Conservation (phyloP, 768 basidiomycete species). For the Boletellus ananiceps region DNA sequence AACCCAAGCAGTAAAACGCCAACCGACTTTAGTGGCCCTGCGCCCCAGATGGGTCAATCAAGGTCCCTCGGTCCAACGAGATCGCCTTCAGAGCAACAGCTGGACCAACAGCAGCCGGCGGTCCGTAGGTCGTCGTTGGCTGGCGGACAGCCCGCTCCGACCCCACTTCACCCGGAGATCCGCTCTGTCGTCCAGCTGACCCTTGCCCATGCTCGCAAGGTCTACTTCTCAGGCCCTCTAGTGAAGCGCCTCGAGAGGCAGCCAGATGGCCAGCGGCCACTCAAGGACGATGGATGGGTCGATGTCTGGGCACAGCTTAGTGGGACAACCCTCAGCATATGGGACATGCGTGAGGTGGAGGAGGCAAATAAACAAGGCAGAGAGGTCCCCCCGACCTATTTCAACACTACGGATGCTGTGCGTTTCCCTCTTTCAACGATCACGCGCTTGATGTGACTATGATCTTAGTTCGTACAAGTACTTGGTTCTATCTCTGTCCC, state of each 20-base stretch:
- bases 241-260: slow-evolving; percentile 73
- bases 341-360: slow-evolving; percentile 88
- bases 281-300: slow-evolving; percentile 74
- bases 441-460: slow-evolving; percentile 6
- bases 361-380: slow-evolving; percentile 74
- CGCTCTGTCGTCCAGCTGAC: slow-evolving; percentile 73
- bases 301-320: slow-evolving; percentile 89
- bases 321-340: slow-evolving; percentile 84
- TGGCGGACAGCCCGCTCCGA: slow-evolving; percentile 19
- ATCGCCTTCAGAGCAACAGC: slow-evolving; percentile 18
- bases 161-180: slow-evolving; percentile 74
- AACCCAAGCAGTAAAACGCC: slow-evolving; percentile 6
- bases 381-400: slow-evolving; percentile 82
- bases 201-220: slow-evolving; percentile 73
- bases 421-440: slow-evolving; percentile 29
- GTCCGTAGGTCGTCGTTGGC: slow-evolving; percentile 19
- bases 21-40: slow-evolving; percentile 21
- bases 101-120: slow-evolving; percentile 21
- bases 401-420: slow-evolving; percentile 86
- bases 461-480: slow-evolving; percentile 67
- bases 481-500: slow-evolving; percentile 70
- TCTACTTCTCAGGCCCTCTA: slow-evolving; percentile 84
- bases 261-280: slow-evolving; percentile 64
- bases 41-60: slow-evolving; percentile 32
- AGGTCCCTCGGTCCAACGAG: slow-evolving; percentile 28